Conservation (phyloP, 352 stramenopile species). For the Phytopythium mirpurense region DNA sequence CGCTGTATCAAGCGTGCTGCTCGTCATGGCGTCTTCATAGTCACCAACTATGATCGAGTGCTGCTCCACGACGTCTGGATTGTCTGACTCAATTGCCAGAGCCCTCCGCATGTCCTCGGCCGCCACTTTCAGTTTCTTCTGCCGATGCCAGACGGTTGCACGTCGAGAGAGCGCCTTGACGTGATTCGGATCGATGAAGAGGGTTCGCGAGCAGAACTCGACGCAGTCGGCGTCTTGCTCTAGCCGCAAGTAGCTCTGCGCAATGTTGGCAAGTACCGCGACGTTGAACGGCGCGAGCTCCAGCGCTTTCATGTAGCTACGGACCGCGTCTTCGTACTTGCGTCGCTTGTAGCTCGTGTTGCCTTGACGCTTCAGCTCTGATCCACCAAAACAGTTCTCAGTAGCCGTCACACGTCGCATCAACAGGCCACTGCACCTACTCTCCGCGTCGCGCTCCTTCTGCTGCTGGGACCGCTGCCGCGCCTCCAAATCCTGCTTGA, state of each 20-base stretch:
- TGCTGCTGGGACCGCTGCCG: conserved; percentile 48
- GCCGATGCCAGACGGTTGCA: conserved; percentile 40
- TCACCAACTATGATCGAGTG: conserved; percentile 69
- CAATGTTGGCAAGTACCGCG: conserved; percentile 64
- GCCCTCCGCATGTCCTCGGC: conserved; percentile 51
- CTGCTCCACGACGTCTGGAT: conserved; percentile 62
- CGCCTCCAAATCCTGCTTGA: conserved; percentile 65
- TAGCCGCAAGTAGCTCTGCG: conserved; percentile 51
- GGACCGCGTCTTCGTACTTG: conserved; percentile 48
- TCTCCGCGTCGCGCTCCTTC: conserved; percentile 43
- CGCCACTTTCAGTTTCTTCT: conserved; percentile 42
- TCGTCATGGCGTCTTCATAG: conserved; percentile 47
- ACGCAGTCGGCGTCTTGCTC: conserved; percentile 47
- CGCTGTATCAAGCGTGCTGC: conserved; percentile 23
- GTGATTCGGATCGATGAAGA: conserved; percentile 49
- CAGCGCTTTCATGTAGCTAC: conserved; percentile 67
- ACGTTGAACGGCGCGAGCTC: conserved; percentile 48
- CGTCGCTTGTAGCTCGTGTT: conserved; percentile 61
- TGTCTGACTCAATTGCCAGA: conserved; percentile 34
- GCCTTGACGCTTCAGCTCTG: conserved; percentile 53
- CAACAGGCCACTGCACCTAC: conserved; percentile 17
- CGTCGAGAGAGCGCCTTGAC: conserved; percentile 72
- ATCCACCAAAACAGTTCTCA: not conserved
- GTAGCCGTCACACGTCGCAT: not conserved
- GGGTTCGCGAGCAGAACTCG: conserved; percentile 62